phyloP scores from a whole-genome alignment of 306 rosid genomes.

The Glycyrrhiza uralensis region DNA sequence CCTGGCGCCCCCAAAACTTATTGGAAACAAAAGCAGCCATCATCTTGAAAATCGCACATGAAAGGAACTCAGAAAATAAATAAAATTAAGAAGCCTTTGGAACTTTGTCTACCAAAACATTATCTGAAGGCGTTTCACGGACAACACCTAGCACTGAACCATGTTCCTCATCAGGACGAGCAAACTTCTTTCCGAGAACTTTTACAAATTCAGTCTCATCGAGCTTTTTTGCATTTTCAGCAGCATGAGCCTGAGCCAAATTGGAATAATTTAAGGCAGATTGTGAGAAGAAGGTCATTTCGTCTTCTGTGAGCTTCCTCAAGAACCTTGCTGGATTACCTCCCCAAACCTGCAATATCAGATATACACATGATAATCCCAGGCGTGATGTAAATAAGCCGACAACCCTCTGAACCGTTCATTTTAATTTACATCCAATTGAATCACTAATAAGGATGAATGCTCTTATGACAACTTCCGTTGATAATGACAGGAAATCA shows the following conservation, averaged over 20 bases:
- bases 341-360: slow-evolving; percentile 80
- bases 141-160: slow-evolving; percentile 54
- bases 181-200: slow-evolving; percentile 74
- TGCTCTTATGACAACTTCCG: background rate
- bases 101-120: slow-evolving; percentile 43
- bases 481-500: background rate
- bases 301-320: slow-evolving; percentile 92
- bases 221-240: slow-evolving; percentile 72
- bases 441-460: slow-evolving; percentile 3
- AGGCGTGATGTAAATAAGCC: background rate
- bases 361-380: background rate
- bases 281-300: slow-evolving; percentile 83
- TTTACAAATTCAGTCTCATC: slow-evolving; percentile 76
- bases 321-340: slow-evolving; percentile 95
- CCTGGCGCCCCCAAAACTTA: slow-evolving; percentile 44
- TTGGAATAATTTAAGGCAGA: slow-evolving; percentile 79
- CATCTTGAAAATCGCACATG: slow-evolving; percentile 38
- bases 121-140: slow-evolving; percentile 57
- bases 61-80: slow-evolving; percentile 20
- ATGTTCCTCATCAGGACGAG: slow-evolving; percentile 58
- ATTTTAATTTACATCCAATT: background rate
- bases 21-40: slow-evolving; percentile 45
- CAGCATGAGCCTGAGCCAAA: slow-evolving; percentile 92
- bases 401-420: slow-evolving; percentile 9
- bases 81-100: slow-evolving; percentile 49